A percentile compares a stretch with the other conserved stretches of the same genome.
Evolutionary conservation across 2,329 filamentous ascomycete species (phyloP).

Genomic region (Fusarium brachygibbosum): DNA sequence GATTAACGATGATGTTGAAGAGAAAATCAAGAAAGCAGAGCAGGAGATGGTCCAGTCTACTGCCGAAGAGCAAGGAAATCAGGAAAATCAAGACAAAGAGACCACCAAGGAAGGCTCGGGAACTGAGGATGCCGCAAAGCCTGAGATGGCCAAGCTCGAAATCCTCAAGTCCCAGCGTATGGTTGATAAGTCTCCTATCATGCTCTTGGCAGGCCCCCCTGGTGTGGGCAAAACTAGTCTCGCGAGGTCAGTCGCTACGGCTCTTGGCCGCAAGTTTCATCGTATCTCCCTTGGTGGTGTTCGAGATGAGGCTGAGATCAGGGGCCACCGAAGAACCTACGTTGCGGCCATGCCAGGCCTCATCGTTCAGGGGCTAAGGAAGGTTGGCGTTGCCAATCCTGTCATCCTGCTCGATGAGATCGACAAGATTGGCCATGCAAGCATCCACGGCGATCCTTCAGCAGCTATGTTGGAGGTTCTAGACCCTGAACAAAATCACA

Average conservation of each 20-base stretch:
- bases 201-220: constrained; percentile 92
- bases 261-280: constrained; percentile 94
- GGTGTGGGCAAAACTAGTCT: constrained; percentile 97
- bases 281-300: constrained; percentile 96
- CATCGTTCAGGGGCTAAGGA: constrained; percentile 92
- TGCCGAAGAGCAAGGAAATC: constrained; percentile 32
- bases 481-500: constrained; percentile 96
- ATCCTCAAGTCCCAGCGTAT: constrained; percentile 84
- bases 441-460: constrained; percentile 94
- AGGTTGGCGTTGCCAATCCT: constrained; percentile 94
- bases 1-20: constrained; percentile 85
- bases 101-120: constrained; percentile 38
- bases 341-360: constrained; percentile 99
- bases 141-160: constrained; percentile 73
- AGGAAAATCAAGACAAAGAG: constrained; percentile 32
- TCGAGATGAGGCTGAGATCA: constrained; percentile 95
- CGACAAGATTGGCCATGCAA: constrained; percentile 92
- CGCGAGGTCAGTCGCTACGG: constrained; percentile 91
- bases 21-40: constrained; percentile 78
- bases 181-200: constrained; percentile 95
- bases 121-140: constrained; percentile 50
- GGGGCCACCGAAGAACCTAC: constrained; percentile 94
- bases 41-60: constrained; percentile 64
- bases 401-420: constrained; percentile 98
- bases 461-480: constrained; percentile 98